phyloP scores from a whole-genome alignment of 495 filamentous ascomycete genomes.

The Podospora pseudoanserina region DNA sequence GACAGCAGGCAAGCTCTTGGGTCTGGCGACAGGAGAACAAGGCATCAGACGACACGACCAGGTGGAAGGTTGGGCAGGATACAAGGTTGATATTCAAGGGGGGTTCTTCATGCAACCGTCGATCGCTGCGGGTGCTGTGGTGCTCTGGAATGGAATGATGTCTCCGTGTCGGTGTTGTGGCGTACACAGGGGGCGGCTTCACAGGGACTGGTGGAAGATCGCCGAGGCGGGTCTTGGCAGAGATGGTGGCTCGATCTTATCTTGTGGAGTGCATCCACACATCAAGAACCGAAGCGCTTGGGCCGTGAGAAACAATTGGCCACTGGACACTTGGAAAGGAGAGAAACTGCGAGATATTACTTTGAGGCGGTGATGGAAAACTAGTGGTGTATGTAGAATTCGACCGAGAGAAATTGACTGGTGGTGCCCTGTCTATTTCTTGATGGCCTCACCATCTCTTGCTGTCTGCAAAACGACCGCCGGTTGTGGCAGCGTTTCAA shows the following conservation, averaged over 20 bases:
- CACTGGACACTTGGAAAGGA: neutral
- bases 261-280: neutral
- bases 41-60: slow-evolving; percentile 13
- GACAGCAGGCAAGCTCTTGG: neutral
- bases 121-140: neutral
- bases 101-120: slow-evolving; percentile 21
- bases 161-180: neutral
- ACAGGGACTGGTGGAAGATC: slow-evolving; percentile 12
- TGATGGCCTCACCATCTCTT: slow-evolving; percentile 4
- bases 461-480: slow-evolving; percentile 1
- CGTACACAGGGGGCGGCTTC: no score
- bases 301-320: neutral
- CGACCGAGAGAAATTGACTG: no score
- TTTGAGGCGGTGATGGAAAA: no score
- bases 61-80: slow-evolving; percentile 12
- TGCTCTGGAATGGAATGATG: neutral
- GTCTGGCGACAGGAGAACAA: neutral
- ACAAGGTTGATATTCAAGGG: slow-evolving; percentile 9
- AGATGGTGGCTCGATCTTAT: neutral
- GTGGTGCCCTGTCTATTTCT: no score
- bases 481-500: slow-evolving; percentile 19
- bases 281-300: neutral
- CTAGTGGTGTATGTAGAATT: no score
- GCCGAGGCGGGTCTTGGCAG: slow-evolving; percentile 13
- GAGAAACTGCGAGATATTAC: neutral